Evolutionary conservation across 2,329 filamentous ascomycete genomes (phyloP), one percentile per base, ranked within the genome.

Genomic region (Hypoxylon sp.): DNA sequence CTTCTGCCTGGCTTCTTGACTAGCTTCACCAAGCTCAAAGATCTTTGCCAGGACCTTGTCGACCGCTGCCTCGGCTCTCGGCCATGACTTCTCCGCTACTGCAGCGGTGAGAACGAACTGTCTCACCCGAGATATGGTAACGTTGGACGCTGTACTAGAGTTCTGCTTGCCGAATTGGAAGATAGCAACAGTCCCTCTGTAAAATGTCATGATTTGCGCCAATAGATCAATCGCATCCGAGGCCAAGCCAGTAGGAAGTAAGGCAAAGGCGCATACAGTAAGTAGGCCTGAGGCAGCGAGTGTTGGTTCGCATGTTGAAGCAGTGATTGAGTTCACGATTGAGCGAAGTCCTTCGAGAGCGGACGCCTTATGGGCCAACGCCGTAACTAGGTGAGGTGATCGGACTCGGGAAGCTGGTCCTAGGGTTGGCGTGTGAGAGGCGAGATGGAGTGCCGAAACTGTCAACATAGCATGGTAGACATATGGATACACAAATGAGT

Each of bases 201-300:
- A 63, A 34, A 63, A 32, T 2, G 48, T 48, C 53, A 63, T 63
- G 53, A 63, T 63, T 13, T 63, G 60, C 5, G 36, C 53, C 11
- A 63, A 23, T 19, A 63, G 30, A 38, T 63, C 60, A 25, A 63
- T 63, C 9, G 21, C 49, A 49, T 63, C 60, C 34, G 30, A 21
- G 41, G n/a, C 38, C 21, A 63, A n/a, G 23, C 60, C 60, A 14
- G 38, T 55, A 23, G 52, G 60, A 17, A 63, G 60, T 19, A 58
- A 36, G n/a, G 60, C 52, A 41, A 63, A 63, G 10, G 60, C 52
- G 11, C 60, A 58, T 32, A 63, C 60, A 5, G 60, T 58, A n/a
- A 63, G 53, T 21, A 63, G 53, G 30, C 60, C 53, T 4, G 60
- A 63, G 25, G 60, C 53, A 9, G 43, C 53, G 9, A 63, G 19